Evolutionary conservation across 1,284 basidiomycete genomes (phyloP), one percentile per base, ranked within the genome.

Genomic region (Agaricales sp.): DNA sequence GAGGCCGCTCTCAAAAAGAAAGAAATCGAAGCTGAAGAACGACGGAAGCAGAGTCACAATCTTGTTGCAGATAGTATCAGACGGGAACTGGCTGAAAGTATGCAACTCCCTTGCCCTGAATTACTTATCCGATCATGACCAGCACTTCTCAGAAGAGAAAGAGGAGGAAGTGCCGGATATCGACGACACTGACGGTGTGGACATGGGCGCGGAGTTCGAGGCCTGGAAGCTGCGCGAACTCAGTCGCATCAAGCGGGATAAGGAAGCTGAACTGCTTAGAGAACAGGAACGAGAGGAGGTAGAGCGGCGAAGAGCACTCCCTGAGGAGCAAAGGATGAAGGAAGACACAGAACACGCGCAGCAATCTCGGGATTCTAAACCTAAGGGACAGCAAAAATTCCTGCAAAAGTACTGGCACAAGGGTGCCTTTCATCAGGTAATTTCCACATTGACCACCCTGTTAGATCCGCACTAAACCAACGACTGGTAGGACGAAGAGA

Each of bases 331-430:
- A 61, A 74, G 96, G 20, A 60, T 97, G 59, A 82, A 80, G 61
- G 95, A 98, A 64, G 95, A 99, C 63, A 60, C 92, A 52, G 93
- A 88, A 63, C 80, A 74, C 43, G 94, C 93, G 2, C 76, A 90
- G 54, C 79, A 86, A 62, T 72, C 78, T 37, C 74, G 94, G 48
- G 82, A 83, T 50, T 84, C 87, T 48, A 93, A 94, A 66, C 82
- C 87, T 1, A 87, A 92, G 58, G 92, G 91, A 2, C 74, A 88
- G 54, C 89, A 93, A 63, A 88, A 83, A 58, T 98, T 99, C 70
- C 67, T 98, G 59, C 93, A 99, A 64, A 98, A 96, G 68, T 99
- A 97, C 64, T 98, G 93, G 80, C 96, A 99, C 73, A 98, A 97
- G 68, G 96, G 96, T 59, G 94, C 93, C 52, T 99, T 99, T 74